Conservation (phyloP, 2,329 filamentous ascomycete genomes). For the Aspergillus sp. region DNA sequence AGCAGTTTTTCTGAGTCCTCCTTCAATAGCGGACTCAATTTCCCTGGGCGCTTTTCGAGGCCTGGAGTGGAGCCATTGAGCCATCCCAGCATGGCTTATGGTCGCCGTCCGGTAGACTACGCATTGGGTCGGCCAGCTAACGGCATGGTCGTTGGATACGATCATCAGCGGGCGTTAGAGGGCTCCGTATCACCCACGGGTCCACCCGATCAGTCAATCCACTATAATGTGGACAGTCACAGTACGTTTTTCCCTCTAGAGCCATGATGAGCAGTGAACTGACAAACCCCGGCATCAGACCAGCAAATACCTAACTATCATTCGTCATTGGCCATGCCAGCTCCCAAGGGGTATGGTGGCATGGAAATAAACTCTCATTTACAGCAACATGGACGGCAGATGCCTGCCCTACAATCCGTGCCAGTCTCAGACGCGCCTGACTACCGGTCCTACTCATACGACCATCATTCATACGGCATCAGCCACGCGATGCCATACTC, state of each 20-base stretch:
- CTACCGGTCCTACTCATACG: slow-evolving; percentile 38
- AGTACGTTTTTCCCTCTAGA: slow-evolving; percentile 22
- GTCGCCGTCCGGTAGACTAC: slow-evolving; percentile 34
- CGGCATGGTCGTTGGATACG: slow-evolving; percentile 33
- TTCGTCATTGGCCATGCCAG: slow-evolving; percentile 29
- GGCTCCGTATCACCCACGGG: slow-evolving; percentile 39
- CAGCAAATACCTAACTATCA: slow-evolving; percentile 34
- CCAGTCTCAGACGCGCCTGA: slow-evolving; percentile 38
- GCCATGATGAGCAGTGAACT: not conserved
- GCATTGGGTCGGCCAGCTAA: slow-evolving; percentile 27
- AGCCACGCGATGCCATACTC: slow-evolving; percentile 34
- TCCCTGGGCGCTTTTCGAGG: slow-evolving; percentile 31
- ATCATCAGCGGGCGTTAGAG: slow-evolving; percentile 33
- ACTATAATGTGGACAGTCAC: slow-evolving; percentile 32
- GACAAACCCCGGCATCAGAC: slow-evolving; percentile 20
- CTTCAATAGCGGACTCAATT: slow-evolving; percentile 31
- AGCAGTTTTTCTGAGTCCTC: slow-evolving; percentile 41
- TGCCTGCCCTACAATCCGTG: slow-evolving; percentile 33
- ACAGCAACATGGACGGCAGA: slow-evolving; percentile 28
- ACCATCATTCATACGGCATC: slow-evolving; percentile 30
- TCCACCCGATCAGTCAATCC: slow-evolving; percentile 27
- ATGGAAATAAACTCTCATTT: slow-evolving; percentile 33
- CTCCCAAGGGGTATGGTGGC: slow-evolving; percentile 28
- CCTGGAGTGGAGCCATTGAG: slow-evolving; percentile 27
- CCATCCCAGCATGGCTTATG: slow-evolving; percentile 30